Base-by-base conservation (phyloP, 768 basidiomycete genomes). In the Tricholoma flavovirens region DNA sequence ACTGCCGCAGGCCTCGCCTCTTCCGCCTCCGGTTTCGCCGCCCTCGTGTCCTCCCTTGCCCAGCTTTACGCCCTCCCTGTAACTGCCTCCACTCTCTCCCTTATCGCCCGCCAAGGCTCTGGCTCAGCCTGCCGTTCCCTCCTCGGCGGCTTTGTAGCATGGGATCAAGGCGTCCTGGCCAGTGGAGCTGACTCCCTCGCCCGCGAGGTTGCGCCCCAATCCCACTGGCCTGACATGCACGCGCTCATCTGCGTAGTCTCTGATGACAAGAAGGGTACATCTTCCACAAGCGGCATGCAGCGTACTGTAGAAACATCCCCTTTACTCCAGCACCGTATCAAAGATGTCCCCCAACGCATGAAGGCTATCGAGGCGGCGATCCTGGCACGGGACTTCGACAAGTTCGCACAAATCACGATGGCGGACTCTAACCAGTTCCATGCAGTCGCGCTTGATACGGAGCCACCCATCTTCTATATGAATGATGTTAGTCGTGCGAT, bases 381-480 rank as follows among this genome's bases (percentile, higher is more conserved):
- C 72, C 67, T 71, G 48, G 75, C 68, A 1, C 81, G 78, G 61
- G 90, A 98, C 72, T 99, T 99, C 69, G 85, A 93, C 64, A 61
- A 82, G 0, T 99, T 99, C 62, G 97, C 94, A 0, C 73, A 75
- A 58, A 83, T 98, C 69, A 99, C 97, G 19, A 99, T 98, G 93
- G 84, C 82, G 49, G 97, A 99, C 70, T 96, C 93, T 51, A 99
- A 99, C 75, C 89, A 93, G 75, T 99, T 99, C 84, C 97, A 99
- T 68, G 94, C 97, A 24, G 93, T 98, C 61, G 90, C 90, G 50
- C 86, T 98, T 60, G 97, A 99, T 73, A 98, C 97, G 0, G 84
- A 88, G 42, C 97, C 97, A 1, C 97, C 97, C 42, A 98, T 98
- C 72, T 98, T 99, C 72, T 99, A 99, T 78, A 87, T 99, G 84